Conservation (phyloP, 768 basidiomycete species). For the Calvatia gigantea region DNA sequence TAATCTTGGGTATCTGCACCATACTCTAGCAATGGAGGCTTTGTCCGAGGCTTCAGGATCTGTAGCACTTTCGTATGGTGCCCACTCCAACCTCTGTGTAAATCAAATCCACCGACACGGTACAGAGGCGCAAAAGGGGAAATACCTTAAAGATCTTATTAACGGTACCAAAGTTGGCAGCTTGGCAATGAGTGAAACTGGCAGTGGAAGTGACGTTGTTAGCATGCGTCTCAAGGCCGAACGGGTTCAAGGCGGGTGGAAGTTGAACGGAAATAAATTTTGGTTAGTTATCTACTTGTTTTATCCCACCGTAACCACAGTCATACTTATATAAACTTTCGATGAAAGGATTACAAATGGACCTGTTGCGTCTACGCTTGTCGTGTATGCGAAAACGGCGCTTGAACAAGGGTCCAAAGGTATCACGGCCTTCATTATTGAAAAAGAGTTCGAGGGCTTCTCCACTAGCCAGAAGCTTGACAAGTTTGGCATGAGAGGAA, state of each 20-base stretch:
- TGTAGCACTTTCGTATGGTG: slow-evolving; percentile 88
- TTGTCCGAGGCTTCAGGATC: slow-evolving; percentile 88
- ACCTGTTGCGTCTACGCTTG: slow-evolving; percentile 83
- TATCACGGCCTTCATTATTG: slow-evolving; percentile 89
- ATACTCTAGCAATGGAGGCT: slow-evolving; percentile 93
- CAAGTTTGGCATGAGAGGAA: slow-evolving; percentile 96
- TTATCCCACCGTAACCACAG: background rate
- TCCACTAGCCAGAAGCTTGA: slow-evolving; percentile 89
- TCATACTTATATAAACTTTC: slow-evolving; percentile 11
- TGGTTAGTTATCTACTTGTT: slow-evolving; percentile 52
- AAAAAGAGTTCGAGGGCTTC: slow-evolving; percentile 79
- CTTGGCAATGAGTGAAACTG: slow-evolving; percentile 93
- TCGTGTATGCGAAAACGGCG: slow-evolving; percentile 89
- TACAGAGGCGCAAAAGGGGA: slow-evolving; percentile 76
- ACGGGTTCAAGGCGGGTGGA: slow-evolving; percentile 72
- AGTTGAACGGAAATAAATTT: slow-evolving; percentile 88
- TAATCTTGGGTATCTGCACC: slow-evolving; percentile 79
- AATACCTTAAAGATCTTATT: slow-evolving; percentile 80
- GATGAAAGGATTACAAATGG: slow-evolving; percentile 90
- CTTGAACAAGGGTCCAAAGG: slow-evolving; percentile 79
- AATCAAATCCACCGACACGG: slow-evolving; percentile 86
- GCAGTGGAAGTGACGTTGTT: slow-evolving; percentile 92
- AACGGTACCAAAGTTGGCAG: slow-evolving; percentile 83
- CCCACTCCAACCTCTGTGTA: slow-evolving; percentile 87
- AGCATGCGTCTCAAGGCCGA: slow-evolving; percentile 86